These are phyloP conservation scores for Termitomyces sp. DNA, from an alignment of 768 basidiomycete genomes.

Conservation along the genomic window DNA sequence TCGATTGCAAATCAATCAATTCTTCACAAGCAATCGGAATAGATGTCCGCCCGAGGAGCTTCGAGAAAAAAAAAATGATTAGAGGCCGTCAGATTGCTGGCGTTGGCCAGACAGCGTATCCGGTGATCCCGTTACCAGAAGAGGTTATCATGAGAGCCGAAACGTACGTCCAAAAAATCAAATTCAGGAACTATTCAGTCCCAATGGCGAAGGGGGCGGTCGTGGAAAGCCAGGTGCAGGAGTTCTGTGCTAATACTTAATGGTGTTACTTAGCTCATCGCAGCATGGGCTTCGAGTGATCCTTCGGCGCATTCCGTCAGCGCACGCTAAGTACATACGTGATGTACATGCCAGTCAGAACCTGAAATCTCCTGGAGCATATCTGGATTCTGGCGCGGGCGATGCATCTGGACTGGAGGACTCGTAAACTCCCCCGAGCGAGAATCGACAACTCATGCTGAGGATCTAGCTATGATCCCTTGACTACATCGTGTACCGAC, in stretches of 20 bases:
- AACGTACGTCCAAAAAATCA: background rate
- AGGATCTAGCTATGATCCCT: background rate
- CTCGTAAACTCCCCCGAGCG: background rate
- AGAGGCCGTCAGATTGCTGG: background rate
- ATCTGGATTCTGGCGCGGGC: too few relatives aligned
- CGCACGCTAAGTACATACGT: background rate
- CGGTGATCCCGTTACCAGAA: background rate
- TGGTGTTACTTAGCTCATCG: background rate
- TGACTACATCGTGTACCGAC: background rate
- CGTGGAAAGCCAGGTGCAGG: background rate
- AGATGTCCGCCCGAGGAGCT: background rate
- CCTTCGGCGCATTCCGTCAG: background rate
- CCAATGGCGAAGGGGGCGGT: background rate
- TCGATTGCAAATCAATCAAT: background rate
- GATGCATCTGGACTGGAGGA: background rate
- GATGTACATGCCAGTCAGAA: background rate
- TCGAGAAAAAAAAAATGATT: background rate
- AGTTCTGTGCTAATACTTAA: background rate
- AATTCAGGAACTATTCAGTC: background rate
- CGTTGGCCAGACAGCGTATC: background rate
- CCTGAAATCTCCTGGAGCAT: background rate
- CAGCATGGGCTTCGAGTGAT: background rate
- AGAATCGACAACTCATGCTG: background rate
- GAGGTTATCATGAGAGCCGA: background rate
- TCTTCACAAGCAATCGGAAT: background rate